Base-by-base conservation (phyloP, 1,284 basidiomycete species). In the Takashimella koratensis region DNA sequence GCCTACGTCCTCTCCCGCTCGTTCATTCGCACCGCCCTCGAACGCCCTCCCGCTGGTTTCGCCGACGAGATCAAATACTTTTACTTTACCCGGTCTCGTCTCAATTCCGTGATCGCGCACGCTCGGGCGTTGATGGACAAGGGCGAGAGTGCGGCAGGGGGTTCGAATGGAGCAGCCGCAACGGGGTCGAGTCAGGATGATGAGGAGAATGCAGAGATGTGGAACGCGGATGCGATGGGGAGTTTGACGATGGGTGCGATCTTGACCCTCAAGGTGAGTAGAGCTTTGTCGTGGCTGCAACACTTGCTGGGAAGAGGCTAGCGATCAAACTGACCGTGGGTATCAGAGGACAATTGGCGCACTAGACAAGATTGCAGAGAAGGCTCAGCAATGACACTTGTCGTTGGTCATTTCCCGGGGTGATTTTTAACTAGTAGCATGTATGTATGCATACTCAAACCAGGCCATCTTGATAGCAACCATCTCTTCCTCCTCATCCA, bases 1-100 rank as follows among this genome's bases (percentile, higher is more conserved):
- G 91, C 91, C 2, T 96, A 89, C 66, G 88, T 95, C 41, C 80
- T 95, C 25, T 90, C 92, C 5, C 81, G 92, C 24, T 87, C 85
- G 3, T 96, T 96, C 71, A 85, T 96, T 43, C 85, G 86, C 16
- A 85, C 87, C 11, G 91, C 90, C 4, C 81, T 96, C 12, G 87
- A 91, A 71, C 79, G 85, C 25, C 86, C 88, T 12, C 81, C 86
- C 1, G 80, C 83, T 24, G 83, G 85, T 1, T 77, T 97, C 26
- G 84, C 87, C 58, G 66, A 77, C 4, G 92, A 94, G 76, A 79
- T 96, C 47, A 73, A 77, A 23, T 84, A 86, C 80, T 78, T 91
- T 53, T 97, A 94, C 75, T 79, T 83, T 69, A 79, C 79, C 21
- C 79, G 81, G 45, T 82, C 83, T 36, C 82, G 82, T 49, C 81